These are phyloP conservation scores for Mycena sp. DNA, from an alignment of 1,284 basidiomycete genomes.

Conservation along the genomic window DNA sequence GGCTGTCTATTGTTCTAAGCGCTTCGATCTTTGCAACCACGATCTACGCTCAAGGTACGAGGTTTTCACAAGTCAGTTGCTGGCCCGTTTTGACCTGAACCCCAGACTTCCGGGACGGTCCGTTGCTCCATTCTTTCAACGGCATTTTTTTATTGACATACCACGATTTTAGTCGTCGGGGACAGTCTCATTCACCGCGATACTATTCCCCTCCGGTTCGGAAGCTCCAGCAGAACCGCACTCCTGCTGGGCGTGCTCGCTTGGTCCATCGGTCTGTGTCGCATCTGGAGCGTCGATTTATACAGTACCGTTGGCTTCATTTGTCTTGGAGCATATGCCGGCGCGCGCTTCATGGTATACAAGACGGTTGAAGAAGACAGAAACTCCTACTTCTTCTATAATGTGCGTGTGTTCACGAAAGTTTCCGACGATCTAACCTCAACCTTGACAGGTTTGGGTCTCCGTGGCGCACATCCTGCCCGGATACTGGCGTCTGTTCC, in stretches of 20 bases:
- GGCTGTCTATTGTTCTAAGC: slow-evolving; percentile 18
- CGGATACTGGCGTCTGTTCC: slow-evolving; percentile 15
- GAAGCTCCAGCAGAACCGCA: slow-evolving; percentile 7
- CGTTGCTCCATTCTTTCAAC: background rate
- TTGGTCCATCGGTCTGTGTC: slow-evolving; percentile 20
- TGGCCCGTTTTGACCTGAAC: background rate
- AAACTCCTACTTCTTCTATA: slow-evolving; percentile 23
- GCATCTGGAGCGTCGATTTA: slow-evolving; percentile 15
- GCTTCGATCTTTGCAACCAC: slow-evolving; percentile 23
- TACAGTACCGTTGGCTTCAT: slow-evolving; percentile 4
- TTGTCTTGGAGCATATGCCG: slow-evolving; percentile 6
- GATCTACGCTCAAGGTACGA: slow-evolving; percentile 20
- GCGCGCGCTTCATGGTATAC: slow-evolving; percentile 9
- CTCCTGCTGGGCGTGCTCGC: slow-evolving; percentile 12
- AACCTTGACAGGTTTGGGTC: slow-evolving; percentile 11
- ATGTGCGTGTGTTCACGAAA: slow-evolving; percentile 2
- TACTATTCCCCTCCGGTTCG: slow-evolving; percentile 25
- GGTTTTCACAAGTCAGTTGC: background rate
- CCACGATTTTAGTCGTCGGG: slow-evolving; percentile 11
- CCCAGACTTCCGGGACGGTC: slow-evolving; percentile 27
- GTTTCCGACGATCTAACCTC: background rate
- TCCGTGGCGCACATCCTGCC: slow-evolving; percentile 17
- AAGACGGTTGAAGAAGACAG: slow-evolving; percentile 21
- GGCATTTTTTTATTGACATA: background rate
- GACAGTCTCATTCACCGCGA: slow-evolving; percentile 24